phyloP scores from a whole-genome alignment of 768 basidiomycete genomes.

The Hirschioporus abietinus region DNA sequence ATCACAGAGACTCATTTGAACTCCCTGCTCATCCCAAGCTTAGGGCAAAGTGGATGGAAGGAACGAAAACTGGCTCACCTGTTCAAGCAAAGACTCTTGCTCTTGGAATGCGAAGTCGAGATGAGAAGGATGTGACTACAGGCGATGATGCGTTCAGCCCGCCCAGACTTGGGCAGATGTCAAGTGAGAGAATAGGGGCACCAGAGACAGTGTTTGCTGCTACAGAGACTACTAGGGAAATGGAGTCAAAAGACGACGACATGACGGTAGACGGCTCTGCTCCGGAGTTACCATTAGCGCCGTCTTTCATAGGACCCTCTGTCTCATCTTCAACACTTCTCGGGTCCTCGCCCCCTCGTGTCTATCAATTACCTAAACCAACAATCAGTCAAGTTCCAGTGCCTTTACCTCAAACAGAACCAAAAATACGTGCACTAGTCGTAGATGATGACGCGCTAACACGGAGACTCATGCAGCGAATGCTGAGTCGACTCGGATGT shows the following conservation, averaged over 20 bases:
- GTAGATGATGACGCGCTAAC: conserved; percentile 28
- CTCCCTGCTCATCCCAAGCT: background rate
- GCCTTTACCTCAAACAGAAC: background rate
- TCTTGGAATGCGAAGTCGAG: background rate
- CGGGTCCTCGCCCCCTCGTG: background rate
- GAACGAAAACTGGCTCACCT: background rate
- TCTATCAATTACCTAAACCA: background rate
- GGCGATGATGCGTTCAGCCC: background rate
- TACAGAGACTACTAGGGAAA: background rate
- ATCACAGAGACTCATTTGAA: background rate
- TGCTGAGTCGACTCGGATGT: conserved; percentile 28
- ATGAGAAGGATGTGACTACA: background rate
- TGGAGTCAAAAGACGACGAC: background rate
- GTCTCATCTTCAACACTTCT: background rate
- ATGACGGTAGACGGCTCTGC: background rate
- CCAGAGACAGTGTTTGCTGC: background rate
- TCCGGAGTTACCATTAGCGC: background rate
- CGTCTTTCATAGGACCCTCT: background rate
- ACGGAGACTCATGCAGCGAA: conserved; percentile 17
- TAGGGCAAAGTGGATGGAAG: background rate
- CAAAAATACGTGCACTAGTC: conserved; percentile 10
- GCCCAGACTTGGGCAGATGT: background rate
- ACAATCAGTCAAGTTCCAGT: background rate
- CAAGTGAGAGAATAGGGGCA: background rate
- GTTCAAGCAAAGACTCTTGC: background rate